These are phyloP conservation scores for Psidium friedrichsthalianum DNA, from an alignment of 345 rosid species.

Conservation along the genomic window DNA sequence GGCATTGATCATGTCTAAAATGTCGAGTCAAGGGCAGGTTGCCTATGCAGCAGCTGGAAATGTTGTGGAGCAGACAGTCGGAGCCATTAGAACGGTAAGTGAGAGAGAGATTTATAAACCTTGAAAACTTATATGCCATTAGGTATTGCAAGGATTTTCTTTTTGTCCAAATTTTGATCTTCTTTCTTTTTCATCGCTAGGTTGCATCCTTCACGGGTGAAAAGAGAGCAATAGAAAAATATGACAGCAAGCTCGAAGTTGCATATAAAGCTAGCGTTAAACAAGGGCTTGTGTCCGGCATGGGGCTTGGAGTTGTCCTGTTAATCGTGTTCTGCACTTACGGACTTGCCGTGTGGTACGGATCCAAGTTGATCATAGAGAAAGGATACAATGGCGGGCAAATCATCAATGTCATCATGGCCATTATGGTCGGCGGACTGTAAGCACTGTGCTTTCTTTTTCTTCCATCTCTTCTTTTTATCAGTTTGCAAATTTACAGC, in stretches of 20 bases:
- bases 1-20: constrained; percentile 48
- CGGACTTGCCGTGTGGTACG: constrained; percentile 66
- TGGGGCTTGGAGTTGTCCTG: constrained; percentile 48
- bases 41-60: constrained; percentile 86
- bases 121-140: background rate
- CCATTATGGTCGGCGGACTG: constrained; percentile 76
- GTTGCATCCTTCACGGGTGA: constrained; percentile 90
- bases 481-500: background rate
- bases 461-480: background rate
- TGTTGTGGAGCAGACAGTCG: constrained; percentile 78
- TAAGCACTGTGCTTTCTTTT: constrained; percentile 14
- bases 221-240: constrained; percentile 53
- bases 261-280: constrained; percentile 42
- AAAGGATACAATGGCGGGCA: constrained; percentile 72
- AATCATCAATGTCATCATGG: constrained; percentile 52
- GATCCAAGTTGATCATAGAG: constrained; percentile 45
- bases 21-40: constrained; percentile 65
- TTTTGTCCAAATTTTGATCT: background rate
- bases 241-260: constrained; percentile 38
- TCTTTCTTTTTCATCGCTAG: constrained; percentile 12
- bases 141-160: background rate
- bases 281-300: constrained; percentile 71
- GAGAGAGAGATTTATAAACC: background rate
- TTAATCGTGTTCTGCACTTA: constrained; percentile 37
- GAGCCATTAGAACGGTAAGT: constrained; percentile 76